Evolutionary conservation across 305 asterid species (phyloP).

Genomic region (Fraxinus xanthoxyloides): DNA sequence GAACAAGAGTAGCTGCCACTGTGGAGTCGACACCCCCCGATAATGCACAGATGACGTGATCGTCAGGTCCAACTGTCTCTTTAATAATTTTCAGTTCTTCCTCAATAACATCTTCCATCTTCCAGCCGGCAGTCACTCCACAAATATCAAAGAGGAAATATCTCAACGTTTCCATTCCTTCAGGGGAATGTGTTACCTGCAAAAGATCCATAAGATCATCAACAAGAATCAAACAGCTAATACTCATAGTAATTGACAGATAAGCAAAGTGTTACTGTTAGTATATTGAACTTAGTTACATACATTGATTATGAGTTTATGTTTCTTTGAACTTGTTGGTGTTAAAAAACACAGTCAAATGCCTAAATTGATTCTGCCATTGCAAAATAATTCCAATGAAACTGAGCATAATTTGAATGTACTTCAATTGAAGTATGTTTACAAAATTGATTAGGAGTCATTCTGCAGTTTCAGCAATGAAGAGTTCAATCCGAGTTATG

Average conservation of each 20-base stretch:
- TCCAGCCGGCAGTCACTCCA: slow-evolving; percentile 75
- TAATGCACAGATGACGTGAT: slow-evolving; percentile 88
- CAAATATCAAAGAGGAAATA: slow-evolving; percentile 76
- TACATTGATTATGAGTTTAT: background rate
- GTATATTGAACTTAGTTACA: background rate
- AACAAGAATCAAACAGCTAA: background rate
- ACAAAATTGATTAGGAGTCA: background rate
- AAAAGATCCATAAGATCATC: slow-evolving; percentile 16
- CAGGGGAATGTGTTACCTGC: slow-evolving; percentile 90
- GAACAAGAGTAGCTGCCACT: slow-evolving; percentile 95
- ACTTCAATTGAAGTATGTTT: background rate
- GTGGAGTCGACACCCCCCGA: slow-evolving; percentile 99
- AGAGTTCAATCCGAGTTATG: background rate
- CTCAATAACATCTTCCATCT: slow-evolving; percentile 76
- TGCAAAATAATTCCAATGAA: background rate
- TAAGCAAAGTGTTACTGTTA: background rate
- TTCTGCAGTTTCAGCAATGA: background rate
- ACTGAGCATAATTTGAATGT: background rate
- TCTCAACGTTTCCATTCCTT: slow-evolving; percentile 82
- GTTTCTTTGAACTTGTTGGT: background rate
- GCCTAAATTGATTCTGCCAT: background rate
- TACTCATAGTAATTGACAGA: background rate
- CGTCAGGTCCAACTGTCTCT: slow-evolving; percentile 63
- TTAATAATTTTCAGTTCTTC: slow-evolving; percentile 70
- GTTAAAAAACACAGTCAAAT: background rate